Evolutionary conservation across 2,329 filamentous ascomycete species (phyloP).

Genomic region (Hymenoscyphus fraxineus): DNA sequence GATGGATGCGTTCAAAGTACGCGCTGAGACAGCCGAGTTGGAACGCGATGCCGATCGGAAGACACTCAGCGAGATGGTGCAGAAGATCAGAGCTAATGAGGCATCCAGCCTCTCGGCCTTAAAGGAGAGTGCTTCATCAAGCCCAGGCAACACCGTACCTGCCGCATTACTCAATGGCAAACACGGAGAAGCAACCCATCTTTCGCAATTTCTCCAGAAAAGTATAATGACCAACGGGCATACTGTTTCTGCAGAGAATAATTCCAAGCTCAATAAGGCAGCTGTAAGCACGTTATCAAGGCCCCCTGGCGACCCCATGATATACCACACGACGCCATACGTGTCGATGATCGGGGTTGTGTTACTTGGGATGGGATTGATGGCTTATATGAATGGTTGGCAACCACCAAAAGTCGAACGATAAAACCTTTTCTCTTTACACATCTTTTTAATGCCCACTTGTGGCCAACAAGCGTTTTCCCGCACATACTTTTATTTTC

Average conservation of each 20-base stretch:
- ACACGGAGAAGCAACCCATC: conserved; percentile 8
- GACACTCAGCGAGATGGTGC: conserved; percentile 82
- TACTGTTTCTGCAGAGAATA: conserved; percentile 15
- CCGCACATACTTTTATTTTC: conserved; percentile 19
- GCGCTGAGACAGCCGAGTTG: conserved; percentile 75
- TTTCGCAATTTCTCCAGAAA: conserved; percentile 19
- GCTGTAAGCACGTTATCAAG: conserved; percentile 35
- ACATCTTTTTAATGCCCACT: conserved; percentile 9
- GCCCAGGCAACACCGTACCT: neutral
- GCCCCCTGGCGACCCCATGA: conserved; percentile 43
- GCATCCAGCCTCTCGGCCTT: conserved; percentile 40
- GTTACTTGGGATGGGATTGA: conserved; percentile 74
- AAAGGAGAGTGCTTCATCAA: conserved; percentile 23
- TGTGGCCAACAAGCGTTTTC: conserved; percentile 7
- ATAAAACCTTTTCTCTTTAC: conserved; percentile 17
- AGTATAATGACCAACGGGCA: conserved; percentile 22
- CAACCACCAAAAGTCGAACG: conserved; percentile 43
- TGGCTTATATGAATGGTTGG: conserved; percentile 86
- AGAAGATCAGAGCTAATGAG: conserved; percentile 70
- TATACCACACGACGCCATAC: conserved; percentile 64
- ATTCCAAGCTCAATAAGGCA: conserved; percentile 20
- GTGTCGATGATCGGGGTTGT: conserved; percentile 81
- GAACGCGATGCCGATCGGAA: conserved; percentile 70
- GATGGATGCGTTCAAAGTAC: conserved; percentile 64
- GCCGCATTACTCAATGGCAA: conserved; percentile 16